Conservation (phyloP, 192 early-diverging fungal species). For the Entophlyctis helioformis region DNA sequence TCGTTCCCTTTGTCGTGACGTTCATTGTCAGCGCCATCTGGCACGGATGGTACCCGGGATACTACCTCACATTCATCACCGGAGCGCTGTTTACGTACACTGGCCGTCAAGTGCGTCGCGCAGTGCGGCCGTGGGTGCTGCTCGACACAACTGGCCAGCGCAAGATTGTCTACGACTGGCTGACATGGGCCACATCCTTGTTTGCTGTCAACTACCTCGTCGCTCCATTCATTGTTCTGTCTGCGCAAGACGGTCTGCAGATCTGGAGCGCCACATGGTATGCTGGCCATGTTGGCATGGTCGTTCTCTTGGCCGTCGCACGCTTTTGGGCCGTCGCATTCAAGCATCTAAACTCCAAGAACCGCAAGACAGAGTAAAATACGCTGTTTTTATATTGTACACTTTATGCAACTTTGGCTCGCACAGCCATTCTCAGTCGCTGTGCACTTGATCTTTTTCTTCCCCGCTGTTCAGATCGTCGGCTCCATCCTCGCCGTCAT, state of each 20-base stretch:
- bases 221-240: conserved; percentile 20
- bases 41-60: conserved; percentile 72
- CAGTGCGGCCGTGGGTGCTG: conserved; percentile 7
- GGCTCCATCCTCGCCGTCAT: too few relatives aligned
- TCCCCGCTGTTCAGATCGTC: too few relatives aligned
- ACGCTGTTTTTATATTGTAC: too few relatives aligned
- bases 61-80: conserved; percentile 20
- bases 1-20: conserved; percentile 37
- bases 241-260: conserved; percentile 4
- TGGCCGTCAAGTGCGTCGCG: conserved; percentile 7
- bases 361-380: too few relatives aligned
- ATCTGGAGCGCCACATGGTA: conserved; percentile 11
- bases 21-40: conserved; percentile 77
- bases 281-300: conserved; percentile 8
- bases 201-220: conserved; percentile 20
- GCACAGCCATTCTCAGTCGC: too few relatives aligned
- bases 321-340: too few relatives aligned
- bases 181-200: conserved; percentile 14
- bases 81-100: conserved; percentile 8
- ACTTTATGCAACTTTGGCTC: too few relatives aligned
- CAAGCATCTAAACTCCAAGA: too few relatives aligned
- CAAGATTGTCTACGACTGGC: conserved; percentile 17
- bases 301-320: too few relatives aligned
- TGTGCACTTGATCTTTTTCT: too few relatives aligned
- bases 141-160: conserved; percentile 1